Evolutionary conservation across 2,329 filamentous ascomycete genomes (phyloP).

Genomic region (Davidsoniella eucalypti): DNA sequence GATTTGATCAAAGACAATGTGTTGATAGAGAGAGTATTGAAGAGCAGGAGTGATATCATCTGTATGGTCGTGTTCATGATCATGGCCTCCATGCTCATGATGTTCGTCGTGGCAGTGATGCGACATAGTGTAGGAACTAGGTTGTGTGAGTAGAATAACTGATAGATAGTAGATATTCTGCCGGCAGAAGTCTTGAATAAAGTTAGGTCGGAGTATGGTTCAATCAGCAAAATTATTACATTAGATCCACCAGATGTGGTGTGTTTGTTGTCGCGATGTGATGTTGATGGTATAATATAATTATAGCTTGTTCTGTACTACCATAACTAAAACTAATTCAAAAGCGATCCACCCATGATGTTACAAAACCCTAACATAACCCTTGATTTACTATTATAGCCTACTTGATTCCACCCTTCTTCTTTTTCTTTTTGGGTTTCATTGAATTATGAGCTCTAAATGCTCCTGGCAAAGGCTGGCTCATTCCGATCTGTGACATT

Average conservation of each 20-base stretch:
- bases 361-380: conserved; percentile 2
- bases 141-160: not conserved
- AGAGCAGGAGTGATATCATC: conserved; percentile 86
- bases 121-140: conserved; percentile 19
- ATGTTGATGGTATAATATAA: too few species aligned
- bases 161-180: not conserved
- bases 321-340: too few species aligned
- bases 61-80: conserved; percentile 64
- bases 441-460: conserved; percentile 25
- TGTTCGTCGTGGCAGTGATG: conserved; percentile 39
- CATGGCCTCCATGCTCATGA: conserved; percentile 31
- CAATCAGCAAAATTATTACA: too few species aligned
- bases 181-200: not conserved
- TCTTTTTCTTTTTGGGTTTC: conserved; percentile 26
- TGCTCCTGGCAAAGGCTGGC: conserved; percentile 28
- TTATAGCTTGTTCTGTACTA: too few species aligned
- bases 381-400: not conserved
- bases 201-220: not conserved
- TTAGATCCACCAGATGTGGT: not conserved
- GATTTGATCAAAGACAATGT: conserved; percentile 79
- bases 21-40: conserved; percentile 77
- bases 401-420: conserved; percentile 26
- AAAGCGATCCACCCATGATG: too few species aligned
- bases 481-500: conserved; percentile 22
- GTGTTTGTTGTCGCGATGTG: not conserved